phyloP scores from a whole-genome alignment of 495 filamentous ascomycete species.

The Talaromyces proteolyticus region DNA sequence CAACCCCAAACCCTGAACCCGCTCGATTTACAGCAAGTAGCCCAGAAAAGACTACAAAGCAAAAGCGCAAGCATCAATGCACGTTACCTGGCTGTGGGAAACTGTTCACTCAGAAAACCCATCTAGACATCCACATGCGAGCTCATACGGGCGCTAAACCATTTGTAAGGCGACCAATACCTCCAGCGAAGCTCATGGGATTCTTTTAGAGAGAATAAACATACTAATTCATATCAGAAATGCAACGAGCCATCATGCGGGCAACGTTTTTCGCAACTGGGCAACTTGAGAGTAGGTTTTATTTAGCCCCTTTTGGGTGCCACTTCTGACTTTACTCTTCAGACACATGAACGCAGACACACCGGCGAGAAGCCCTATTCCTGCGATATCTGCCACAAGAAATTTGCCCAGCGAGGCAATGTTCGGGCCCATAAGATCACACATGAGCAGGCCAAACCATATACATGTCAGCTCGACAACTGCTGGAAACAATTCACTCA shows the following conservation, averaged over 20 bases:
- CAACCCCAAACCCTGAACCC: not conserved
- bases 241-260: constrained; percentile 73
- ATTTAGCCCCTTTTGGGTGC: not conserved
- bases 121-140: constrained; percentile 85
- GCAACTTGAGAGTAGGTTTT: constrained; percentile 71
- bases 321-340: constrained; percentile 4
- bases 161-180: constrained; percentile 58
- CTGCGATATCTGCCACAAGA: constrained; percentile 76
- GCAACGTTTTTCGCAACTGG: constrained; percentile 79
- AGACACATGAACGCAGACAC: constrained; percentile 83
- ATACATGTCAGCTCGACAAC: constrained; percentile 71
- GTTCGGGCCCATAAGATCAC: constrained; percentile 82
- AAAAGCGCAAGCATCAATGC: constrained; percentile 62
- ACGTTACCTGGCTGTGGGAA: constrained; percentile 70
- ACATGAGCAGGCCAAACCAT: constrained; percentile 72
- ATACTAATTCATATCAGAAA: constrained; percentile 37
- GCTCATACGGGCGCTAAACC: constrained; percentile 89
- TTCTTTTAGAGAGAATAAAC: constrained; percentile 4
- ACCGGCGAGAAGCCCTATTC: constrained; percentile 83
- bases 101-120: constrained; percentile 86
- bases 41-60: constrained; percentile 1
- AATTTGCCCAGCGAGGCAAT: constrained; percentile 81
- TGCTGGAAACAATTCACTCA: constrained; percentile 86
- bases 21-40: not conserved
- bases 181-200: no score